Conservation (phyloP, 306 rosid species). For the Ochetophila trinervis region DNA sequence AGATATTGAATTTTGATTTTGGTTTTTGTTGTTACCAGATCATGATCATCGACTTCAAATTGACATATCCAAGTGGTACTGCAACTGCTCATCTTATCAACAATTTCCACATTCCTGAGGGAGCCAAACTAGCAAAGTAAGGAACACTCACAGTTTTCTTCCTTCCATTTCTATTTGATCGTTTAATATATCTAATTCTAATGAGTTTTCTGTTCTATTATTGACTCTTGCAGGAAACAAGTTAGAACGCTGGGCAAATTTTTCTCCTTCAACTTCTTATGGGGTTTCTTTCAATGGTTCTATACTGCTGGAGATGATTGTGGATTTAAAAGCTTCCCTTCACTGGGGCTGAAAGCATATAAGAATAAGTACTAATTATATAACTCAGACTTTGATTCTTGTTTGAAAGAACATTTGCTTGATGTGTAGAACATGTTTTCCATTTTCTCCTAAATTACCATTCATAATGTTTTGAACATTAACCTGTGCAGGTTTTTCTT, state of each 20-base stretch:
- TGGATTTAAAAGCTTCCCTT: slow-evolving; percentile 40
- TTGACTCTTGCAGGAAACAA: slow-evolving; percentile 36
- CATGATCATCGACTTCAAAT: slow-evolving; percentile 53
- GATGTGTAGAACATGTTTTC: too few relatives aligned
- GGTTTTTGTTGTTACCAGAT: slow-evolving; percentile 24
- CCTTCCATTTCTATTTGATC: background rate
- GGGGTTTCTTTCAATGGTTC: slow-evolving; percentile 58
- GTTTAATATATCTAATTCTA: background rate
- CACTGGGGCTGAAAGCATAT: slow-evolving; percentile 43
- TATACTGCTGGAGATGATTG: slow-evolving; percentile 33
- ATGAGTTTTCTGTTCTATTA: background rate
- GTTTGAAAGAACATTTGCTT: background rate
- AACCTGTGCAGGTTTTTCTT: slow-evolving; percentile 35
- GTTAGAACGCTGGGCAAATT: slow-evolving; percentile 37
- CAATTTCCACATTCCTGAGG: slow-evolving; percentile 50
- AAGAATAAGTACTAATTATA: slow-evolving; percentile 12
- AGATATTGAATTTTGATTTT: too few relatives aligned
- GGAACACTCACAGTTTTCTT: background rate
- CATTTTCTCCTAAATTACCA: background rate
- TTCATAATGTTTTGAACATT: background rate
- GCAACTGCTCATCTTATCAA: slow-evolving; percentile 51
- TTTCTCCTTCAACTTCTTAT: slow-evolving; percentile 47
- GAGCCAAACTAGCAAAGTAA: slow-evolving; percentile 47
- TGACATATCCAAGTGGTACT: slow-evolving; percentile 54
- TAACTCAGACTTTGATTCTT: background rate